Base-by-base conservation (phyloP, 345 rosid species). In the Eucalyptus rudis region DNA sequence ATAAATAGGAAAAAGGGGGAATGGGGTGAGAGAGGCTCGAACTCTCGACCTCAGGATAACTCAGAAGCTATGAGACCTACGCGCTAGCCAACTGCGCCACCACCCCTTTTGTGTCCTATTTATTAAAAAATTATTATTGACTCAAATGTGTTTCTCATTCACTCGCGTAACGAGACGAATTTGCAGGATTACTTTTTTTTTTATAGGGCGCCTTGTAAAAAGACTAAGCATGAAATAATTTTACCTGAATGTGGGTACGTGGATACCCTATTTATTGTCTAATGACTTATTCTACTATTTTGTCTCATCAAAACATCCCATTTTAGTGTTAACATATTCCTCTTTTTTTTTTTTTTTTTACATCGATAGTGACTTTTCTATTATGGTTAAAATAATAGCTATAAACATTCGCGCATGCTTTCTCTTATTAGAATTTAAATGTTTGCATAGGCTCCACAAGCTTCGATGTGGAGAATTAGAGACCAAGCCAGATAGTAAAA, bases 81-180 rank as follows among this genome's bases (percentile, higher is more conserved):
- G 96, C 96, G 97, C 99, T 96, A 96, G 95, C 97, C 99, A 96
- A 96, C 98, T 94, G 97, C 99, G 96, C 97, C 96, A 93, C 97
- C 96, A 93, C 96, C 96, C 97, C 97, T 7, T 0, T 1, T 3
- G 24, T 19, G 4, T 19, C 24, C 10, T 7, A 7, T 8, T 52
- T 1, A 4, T 19, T 52, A 7, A 3, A 19, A 19, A 1, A 2
- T 0, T 20, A 52, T 7, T 52, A 52, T 52, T 52, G 2, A 20
- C 2, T 19, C 1, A 7, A 52, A 52, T 2, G 10, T 20, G 10
- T 76, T 5, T 43, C 22, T 76, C 27, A 11, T 10, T 10, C 14
- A 10, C 27, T 71, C 45, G 1, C 25, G 0, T 10, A 36, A 10
- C 40, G 7, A 10, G 4, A 3, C 45, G 22, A 36, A 71, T 71